Conservation (phyloP, 345 rosid species). For the Stellera chamaejasme region DNA sequence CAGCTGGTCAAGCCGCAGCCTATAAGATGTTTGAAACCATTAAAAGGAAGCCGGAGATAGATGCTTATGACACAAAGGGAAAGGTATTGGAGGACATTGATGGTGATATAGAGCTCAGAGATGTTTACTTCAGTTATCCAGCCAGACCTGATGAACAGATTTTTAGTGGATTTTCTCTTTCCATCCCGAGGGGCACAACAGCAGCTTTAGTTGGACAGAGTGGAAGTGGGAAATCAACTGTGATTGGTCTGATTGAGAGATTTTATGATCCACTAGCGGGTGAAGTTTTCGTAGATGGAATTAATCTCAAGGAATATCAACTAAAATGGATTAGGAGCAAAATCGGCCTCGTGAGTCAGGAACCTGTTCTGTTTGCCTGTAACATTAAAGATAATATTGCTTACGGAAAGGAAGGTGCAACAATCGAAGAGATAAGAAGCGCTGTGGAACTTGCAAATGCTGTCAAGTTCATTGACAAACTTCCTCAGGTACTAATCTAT, state of each 20-base stretch:
- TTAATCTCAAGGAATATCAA: conserved; percentile 42
- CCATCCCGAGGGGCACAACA: conserved; percentile 45
- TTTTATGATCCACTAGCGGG: conserved; percentile 72
- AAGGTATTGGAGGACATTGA: conserved; percentile 30
- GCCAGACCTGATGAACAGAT: conserved; percentile 65
- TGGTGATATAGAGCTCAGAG: conserved; percentile 53
- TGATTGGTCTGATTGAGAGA: conserved; percentile 54
- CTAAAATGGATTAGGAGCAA: conserved; percentile 49
- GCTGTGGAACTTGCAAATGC: conserved; percentile 61
- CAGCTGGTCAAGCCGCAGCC: conserved; percentile 63
- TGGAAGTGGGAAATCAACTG: conserved; percentile 76
- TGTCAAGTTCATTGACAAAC: conserved; percentile 49
- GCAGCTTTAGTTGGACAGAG: conserved; percentile 72
- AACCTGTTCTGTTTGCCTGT: conserved; percentile 52
- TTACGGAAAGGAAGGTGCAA: conserved; percentile 56
- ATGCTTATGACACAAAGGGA: conserved; percentile 41
- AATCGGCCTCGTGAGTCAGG: conserved; percentile 67
- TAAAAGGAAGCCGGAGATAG: conserved; percentile 40
- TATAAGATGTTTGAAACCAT: conserved; percentile 72
- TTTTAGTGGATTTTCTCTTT: conserved; percentile 52
- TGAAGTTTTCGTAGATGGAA: conserved; percentile 50
- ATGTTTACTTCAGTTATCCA: conserved; percentile 58
- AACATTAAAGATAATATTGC: conserved; percentile 51
- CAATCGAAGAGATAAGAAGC: conserved; percentile 40
- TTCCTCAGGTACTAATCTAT: conserved; percentile 36